These are phyloP conservation scores for Phytophthora tentaculata DNA, from an alignment of 352 stramenopile genomes.

Conservation along the genomic window DNA sequence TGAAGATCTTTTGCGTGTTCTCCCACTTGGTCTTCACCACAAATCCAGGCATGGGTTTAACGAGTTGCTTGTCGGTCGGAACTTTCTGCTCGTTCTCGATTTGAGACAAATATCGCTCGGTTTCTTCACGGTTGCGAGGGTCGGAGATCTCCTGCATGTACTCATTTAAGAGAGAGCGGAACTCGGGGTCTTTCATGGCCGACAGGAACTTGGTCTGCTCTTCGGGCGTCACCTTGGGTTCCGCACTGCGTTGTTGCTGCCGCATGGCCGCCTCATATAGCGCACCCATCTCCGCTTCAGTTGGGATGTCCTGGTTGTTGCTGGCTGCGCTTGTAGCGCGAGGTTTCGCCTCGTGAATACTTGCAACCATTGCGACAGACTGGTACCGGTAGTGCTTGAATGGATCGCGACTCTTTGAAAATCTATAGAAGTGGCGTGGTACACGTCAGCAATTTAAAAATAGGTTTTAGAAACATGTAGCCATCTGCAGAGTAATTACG, in stretches of 20 bases:
- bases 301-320: slow-evolving; percentile 29
- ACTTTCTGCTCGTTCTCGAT: slow-evolving; percentile 91
- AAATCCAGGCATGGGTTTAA: slow-evolving; percentile 88
- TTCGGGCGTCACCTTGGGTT: slow-evolving; percentile 24
- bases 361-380: slow-evolving; percentile 21
- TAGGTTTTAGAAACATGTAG: slow-evolving; percentile 22
- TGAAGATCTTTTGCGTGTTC: slow-evolving; percentile 83
- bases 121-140: slow-evolving; percentile 87
- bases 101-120: slow-evolving; percentile 90
- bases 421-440: slow-evolving; percentile 17
- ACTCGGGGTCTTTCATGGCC: slow-evolving; percentile 92
- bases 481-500: slow-evolving; percentile 7
- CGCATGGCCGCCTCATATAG: slow-evolving; percentile 65
- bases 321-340: neutral
- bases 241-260: slow-evolving; percentile 14
- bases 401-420: slow-evolving; percentile 17
- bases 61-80: slow-evolving; percentile 84
- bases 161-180: slow-evolving; percentile 92
- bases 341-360: slow-evolving; percentile 1
- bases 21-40: slow-evolving; percentile 91
- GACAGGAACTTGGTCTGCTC: slow-evolving; percentile 89
- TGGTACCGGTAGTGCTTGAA: slow-evolving; percentile 9
- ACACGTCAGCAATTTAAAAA: slow-evolving; percentile 20
- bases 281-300: slow-evolving; percentile 50
- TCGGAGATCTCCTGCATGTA: slow-evolving; percentile 96